Evolutionary conservation across 129 eudicot species (phyloP), one percentile per base, ranked within the genome.

Genomic region (Lactuca sativa): DNA sequence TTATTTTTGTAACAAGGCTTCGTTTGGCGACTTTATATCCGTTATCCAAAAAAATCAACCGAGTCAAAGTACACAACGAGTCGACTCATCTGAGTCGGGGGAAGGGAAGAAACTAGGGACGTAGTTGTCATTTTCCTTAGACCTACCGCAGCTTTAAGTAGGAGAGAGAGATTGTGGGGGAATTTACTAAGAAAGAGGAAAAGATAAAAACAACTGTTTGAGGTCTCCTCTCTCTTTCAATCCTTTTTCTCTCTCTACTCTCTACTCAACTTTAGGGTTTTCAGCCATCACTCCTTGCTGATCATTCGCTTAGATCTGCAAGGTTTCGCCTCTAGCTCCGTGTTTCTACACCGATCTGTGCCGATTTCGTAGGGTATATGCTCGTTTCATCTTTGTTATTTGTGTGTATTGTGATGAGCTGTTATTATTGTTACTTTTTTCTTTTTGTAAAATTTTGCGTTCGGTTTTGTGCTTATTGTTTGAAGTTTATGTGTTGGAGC

Each of bases 61-160:
- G 58, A 49, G 59, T 66, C 33, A 33, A 66, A 25, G 0, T 16
- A 47, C 51, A 56, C 30, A 44, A 0, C 6, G 78, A 74, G 60
- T 74, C 48, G 78, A 74, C 78, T 64, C 78, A 43, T 3, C 5
- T 47, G 63, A 53, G 58, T 53, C 18, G 21, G 30, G 58, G 67
- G 67, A 61, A 8, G 69, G 16, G 62, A 58, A 48, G 56, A 36
- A 47, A 59, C 74, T 14, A 75, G 69, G 80, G 79, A 49, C 40
- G 16, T 7, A 66, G 31, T 74, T 75, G 74, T 75, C 74, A 75
- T 75, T 75, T 75, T 67, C 55, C 33, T 21, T 5, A 14, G 62
- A 75, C 74, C 74, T 67, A 75, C 79, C 62, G 34, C 73, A 71
- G 66, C 73, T 57, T 66, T 74, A 74, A 65, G n/a, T 16, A 69